Conservation (phyloP, 23 red algal species). For the Cyanidioschyzon merolae region DNA sequence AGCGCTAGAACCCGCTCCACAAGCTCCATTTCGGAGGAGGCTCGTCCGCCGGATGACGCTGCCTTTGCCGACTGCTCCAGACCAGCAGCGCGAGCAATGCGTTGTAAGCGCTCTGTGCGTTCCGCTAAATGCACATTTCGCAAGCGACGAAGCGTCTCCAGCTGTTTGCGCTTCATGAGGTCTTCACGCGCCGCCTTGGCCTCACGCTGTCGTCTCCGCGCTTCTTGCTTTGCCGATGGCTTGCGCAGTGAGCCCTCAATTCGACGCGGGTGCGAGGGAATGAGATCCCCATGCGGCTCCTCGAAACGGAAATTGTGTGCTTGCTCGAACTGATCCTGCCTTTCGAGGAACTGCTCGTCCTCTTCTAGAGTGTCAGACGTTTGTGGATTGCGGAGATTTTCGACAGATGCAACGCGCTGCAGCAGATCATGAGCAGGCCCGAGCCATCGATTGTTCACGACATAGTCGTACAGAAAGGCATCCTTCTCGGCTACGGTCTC, state of each 20-base stretch:
- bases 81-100: not conserved
- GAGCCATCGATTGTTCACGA: constrained; percentile 93
- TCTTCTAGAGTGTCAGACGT: not conserved
- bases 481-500: constrained; percentile 89
- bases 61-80: not conserved
- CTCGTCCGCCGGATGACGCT: not conserved
- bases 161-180: constrained; percentile 28
- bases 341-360: constrained; percentile 35
- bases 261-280: constrained; percentile 49
- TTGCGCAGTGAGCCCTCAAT: constrained; percentile 45
- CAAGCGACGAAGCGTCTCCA: constrained; percentile 55
- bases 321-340: constrained; percentile 55
- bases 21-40: not conserved
- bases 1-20: not conserved
- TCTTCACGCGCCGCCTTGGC: constrained; percentile 39
- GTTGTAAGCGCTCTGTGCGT: not conserved
- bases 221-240: constrained; percentile 31
- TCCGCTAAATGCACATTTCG: constrained; percentile 55
- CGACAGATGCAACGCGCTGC: not conserved
- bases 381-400: not conserved
- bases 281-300: constrained; percentile 42
- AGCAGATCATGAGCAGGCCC: constrained; percentile 10
- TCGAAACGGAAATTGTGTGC: constrained; percentile 95
- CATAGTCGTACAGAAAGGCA: constrained; percentile 84
- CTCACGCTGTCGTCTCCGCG: constrained; percentile 48